Evolutionary conservation across 2,329 filamentous ascomycete species (phyloP), one percentile per base, ranked within the genome.

Genomic region (Fusarium sp.): DNA sequence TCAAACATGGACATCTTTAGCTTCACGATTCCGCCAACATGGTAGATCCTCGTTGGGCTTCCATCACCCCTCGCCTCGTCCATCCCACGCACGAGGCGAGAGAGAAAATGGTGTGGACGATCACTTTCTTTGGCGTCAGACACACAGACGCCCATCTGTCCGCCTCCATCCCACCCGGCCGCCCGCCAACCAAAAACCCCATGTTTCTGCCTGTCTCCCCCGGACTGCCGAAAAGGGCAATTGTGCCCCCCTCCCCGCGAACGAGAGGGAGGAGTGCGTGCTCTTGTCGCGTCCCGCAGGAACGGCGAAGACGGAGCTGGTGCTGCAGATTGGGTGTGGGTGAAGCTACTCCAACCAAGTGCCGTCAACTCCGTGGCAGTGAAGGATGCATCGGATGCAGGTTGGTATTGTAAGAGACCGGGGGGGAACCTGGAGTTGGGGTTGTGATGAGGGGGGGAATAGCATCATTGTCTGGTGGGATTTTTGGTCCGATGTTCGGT

Each of bases 141-240:
- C 32, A 56, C 69, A 61, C 57, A 68, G 63, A 61, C 33, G 52
- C 64, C 65, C 73, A 67, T 77, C 64, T 71, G 69, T 68, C 75
- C 73, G 75, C 68, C 70, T 56, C 62, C 65, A 77, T 66, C 52
- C 63, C 61, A 68, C 66, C 75, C 75, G 72, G 38, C 71, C 65
- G 76, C 63, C 73, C 73, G 76, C 76, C 72, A 75, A 57, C 73
- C 47, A 73, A 52, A 52, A 37, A 54, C 63, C 68, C 67, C n/a
- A 50, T 63, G 20, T 66, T 54, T 56, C 69, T 65, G 68, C 71
- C 68, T 27, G 71, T 65, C 65, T 40, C 62, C 62, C 73, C 75
- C 62, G 59, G 68, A 67, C 47, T 57, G 63, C 75, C 72, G 47
- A 72, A 77, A 74, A 22, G 50, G 71, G 75, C 22, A 77, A 67